Evolutionary conservation across 148 eudicot species (phyloP), one percentile per base, ranked within the genome.

Genomic region (Nyssa sinensis): DNA sequence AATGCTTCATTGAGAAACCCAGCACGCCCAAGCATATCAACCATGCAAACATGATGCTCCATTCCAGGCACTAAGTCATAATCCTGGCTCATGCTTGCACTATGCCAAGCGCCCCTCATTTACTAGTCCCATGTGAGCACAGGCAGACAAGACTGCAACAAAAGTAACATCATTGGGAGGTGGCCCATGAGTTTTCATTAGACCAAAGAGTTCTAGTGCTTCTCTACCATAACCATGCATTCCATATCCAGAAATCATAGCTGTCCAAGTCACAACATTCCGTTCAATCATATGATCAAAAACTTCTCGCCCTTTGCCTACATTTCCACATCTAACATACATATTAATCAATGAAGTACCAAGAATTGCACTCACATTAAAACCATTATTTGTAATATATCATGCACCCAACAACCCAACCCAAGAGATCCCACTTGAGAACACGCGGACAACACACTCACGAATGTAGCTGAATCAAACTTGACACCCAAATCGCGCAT

Each of bases 21-120:
- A 41, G 90, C 93, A 77, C 93, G 84, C 70, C 93, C 93, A 31
- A 83, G 86, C 83, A 86, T 75, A 66, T 89, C 90, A 60, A 89
- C 87, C 88, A 89, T 87, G 44, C 86, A 85, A 75, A 87, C 88
- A 78, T 89, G 88, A 49, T 89, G 93, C 69, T 86, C 93, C 4
- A 69, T 61, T 67, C 74, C 73, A 7, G 86, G 88, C 7, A n/a
- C 66, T 60, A 89, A 60, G 0, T 84, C 73, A 69, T 83, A 72
- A 67, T 81, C 77, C n/a, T 3, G 47, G 24, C 47, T 66, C 87
- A 87, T 89, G 69, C 67, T 75, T 30, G 73, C 78, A 66, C n/a
- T 79, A 85, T 71, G 79, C 74, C 49, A 25, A 62, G 1, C 84
- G 75, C n/a, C 88, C 90, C 81, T 89, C 87, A 31, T 74, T 37